Base-by-base conservation (phyloP, 2,329 filamentous ascomycete species). In the Fusarium palustre region DNA sequence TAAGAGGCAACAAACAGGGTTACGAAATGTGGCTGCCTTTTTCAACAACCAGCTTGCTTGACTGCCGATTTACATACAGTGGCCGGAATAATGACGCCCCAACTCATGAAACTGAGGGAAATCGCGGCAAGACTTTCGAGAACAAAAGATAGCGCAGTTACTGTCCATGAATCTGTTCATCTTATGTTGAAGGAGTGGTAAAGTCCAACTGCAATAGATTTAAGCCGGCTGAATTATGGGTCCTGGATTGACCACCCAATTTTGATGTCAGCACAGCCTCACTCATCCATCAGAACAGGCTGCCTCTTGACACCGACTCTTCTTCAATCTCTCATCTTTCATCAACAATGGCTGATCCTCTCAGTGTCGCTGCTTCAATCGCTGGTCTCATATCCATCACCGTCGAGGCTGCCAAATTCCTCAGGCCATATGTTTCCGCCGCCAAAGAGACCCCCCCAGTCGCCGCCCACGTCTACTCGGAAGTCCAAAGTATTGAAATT, bases 311-410 rank as follows among this genome's bases (percentile, higher is more conserved):
- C 11, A 11, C 9, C 9, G 3, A 16, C 22, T 6, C 7, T 10
- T 25, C 3, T 42, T 7, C 41, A 42, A 25, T 11, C 15, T 18
- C 9, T 16, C 41, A 25, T 42, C 41, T 18, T 42, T 15, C 18
- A 25, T 7, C 9, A 18, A 16, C 1, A 11, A 42, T 42, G 41
- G 22, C 41, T 0, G 66, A 69, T 15, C 67, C 58, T 3, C 4
- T 69, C 7, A 66, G 62, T 7, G 31, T 69, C 11, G 57, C 62
- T 7, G 66, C 56, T 13, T 69, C 58, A 0, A 66, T 69, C 2
- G 54, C 62, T 2, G 66, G 57, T 1, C 54, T 69, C 0, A 36
- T 64, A 0, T 63, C 57, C 3, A 52, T 50, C 2, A 47, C 45
- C 0, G 62, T 41, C 1, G 46, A 66, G 5, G 38, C 59, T 0